A percentile compares a stretch with the other conserved stretches of the same genome.
Evolutionary conservation across 371 early-diverging fungal genomes (phyloP).

Genomic region (Apophysomyces trapeziformis): DNA sequence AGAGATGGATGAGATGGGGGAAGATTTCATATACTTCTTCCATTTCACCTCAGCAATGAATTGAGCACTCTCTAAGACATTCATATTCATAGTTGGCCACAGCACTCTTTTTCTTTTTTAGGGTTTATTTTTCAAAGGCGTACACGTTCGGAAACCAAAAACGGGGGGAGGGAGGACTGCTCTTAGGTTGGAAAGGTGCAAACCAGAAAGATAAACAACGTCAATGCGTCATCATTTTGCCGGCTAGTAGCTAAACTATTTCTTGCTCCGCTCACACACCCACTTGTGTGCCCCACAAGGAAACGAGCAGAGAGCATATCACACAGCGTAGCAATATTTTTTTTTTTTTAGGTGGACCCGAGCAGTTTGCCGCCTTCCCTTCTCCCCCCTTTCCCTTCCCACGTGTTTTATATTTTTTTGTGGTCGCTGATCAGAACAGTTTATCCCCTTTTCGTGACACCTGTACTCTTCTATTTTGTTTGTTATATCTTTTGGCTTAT

Average conservation of each 20-base stretch:
- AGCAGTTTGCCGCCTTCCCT: neutral
- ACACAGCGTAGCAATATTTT: neutral
- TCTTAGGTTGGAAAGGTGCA: neutral
- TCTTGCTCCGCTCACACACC: neutral
- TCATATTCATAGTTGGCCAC: neutral
- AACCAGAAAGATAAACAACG: neutral
- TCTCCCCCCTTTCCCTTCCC: neutral
- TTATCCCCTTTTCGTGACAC: constrained; percentile 4
- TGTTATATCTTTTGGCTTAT: neutral
- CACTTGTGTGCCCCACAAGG: neutral
- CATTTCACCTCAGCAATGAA: constrained; percentile 56
- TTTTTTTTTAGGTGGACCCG: constrained; percentile 3
- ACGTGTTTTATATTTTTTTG: constrained; percentile 4
- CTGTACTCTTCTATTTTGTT: neutral
- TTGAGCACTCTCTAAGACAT: constrained; percentile 62
- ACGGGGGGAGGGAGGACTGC: too few relatives aligned
- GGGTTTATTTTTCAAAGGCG: constrained; percentile 8
- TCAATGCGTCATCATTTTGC: constrained; percentile 9
- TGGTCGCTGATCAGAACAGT: constrained; percentile 5
- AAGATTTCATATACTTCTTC: too few relatives aligned
- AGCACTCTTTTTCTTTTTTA: too few relatives aligned
- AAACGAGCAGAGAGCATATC: too few relatives aligned
- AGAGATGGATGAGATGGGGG: neutral
- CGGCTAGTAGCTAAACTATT: neutral
- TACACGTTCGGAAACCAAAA: constrained; percentile 9